Base-by-base conservation (phyloP, 2,329 filamentous ascomycete species). In the Pseudogymnoascus sp. region DNA sequence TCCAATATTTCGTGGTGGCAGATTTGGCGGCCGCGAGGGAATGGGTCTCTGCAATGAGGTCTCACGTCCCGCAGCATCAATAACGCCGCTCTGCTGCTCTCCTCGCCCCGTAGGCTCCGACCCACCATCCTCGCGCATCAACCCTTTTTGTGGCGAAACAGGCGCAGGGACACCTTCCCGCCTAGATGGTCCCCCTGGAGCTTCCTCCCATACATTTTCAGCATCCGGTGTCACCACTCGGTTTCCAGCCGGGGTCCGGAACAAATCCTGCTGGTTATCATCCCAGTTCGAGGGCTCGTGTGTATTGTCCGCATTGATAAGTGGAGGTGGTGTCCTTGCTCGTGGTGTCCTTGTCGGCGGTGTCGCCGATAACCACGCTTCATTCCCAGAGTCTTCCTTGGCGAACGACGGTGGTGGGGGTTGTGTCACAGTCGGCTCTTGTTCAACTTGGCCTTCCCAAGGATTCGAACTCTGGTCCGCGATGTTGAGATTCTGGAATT, bases 211-310 rank as follows among this genome's bases (percentile, higher is more conserved):
- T 8, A 62, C 70, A 65, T 71, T 66, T 16, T 66, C 61, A n/a
- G 68, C 69, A 26, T 72, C 69, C 14, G 64, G 50, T 26, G 70
- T 68, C 59, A 69, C 67, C 19, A 66, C 64, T 12, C 61, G 22
- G 22, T 69, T 66, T 14, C 67, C 61, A 6, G 60, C 61, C 38
- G 66, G 60, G 16, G 37, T 69, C 66, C 35, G 68, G 65, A 33
- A 67, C 33, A 1, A 64, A 60, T 33, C 64, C 65, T 38, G 64
- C 61, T 61, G 26, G 16, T 72, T 71, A 33, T 73, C 72, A 43
- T 73, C 69, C 71, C 71, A 72, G 38, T 69, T 70, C n/a, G 69
- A 70, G 1, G 71, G 72, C 65, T 72, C 71, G 8, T 67, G 66
- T 41, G 46, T 56, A 19, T 68, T 67, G n/a, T 72, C 69, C 24